phyloP scores from a whole-genome alignment of 768 basidiomycete species.

The Cytidiella melzeri region DNA sequence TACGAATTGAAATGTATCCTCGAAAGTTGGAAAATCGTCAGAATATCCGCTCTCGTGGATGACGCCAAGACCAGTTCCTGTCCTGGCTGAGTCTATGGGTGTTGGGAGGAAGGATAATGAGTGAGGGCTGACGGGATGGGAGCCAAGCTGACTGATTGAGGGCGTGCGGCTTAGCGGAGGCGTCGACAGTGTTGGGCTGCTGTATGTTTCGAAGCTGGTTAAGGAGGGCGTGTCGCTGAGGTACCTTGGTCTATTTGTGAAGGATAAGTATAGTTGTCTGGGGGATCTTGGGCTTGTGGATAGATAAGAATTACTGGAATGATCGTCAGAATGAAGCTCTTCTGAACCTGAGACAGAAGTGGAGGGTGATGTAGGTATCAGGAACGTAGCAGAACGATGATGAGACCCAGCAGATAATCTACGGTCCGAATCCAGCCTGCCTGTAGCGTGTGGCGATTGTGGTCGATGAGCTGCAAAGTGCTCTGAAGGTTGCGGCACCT shows the following conservation, averaged over 20 bases:
- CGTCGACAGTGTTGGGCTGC: slow-evolving; percentile 18
- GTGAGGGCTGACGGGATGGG: slow-evolving; percentile 11
- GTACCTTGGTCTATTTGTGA: slow-evolving; percentile 27
- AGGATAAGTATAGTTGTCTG: too few species aligned
- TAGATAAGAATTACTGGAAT: slow-evolving; percentile 19
- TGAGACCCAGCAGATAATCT: too few species aligned
- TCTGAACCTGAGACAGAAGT: too few species aligned
- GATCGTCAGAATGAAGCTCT: neutral
- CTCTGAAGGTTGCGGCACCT: too few species aligned
- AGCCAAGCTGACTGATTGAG: slow-evolving; percentile 27
- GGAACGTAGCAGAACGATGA: too few species aligned
- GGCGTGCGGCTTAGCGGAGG: slow-evolving; percentile 21
- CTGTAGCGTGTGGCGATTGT: too few species aligned
- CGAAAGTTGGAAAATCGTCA: neutral
- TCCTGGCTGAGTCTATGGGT: slow-evolving; percentile 24
- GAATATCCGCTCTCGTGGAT: slow-evolving; percentile 30
- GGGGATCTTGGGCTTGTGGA: slow-evolving; percentile 15
- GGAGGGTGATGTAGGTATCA: too few species aligned
- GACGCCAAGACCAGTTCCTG: slow-evolving; percentile 25
- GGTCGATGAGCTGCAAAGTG: too few species aligned
- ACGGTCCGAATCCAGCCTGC: too few species aligned
- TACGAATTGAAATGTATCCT: neutral
- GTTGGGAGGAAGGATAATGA: slow-evolving; percentile 18
- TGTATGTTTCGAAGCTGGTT: slow-evolving; percentile 25
- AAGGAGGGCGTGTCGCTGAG: slow-evolving; percentile 42